Conservation (phyloP, 257 asterid genomes). For the Scutellaria minor region DNA sequence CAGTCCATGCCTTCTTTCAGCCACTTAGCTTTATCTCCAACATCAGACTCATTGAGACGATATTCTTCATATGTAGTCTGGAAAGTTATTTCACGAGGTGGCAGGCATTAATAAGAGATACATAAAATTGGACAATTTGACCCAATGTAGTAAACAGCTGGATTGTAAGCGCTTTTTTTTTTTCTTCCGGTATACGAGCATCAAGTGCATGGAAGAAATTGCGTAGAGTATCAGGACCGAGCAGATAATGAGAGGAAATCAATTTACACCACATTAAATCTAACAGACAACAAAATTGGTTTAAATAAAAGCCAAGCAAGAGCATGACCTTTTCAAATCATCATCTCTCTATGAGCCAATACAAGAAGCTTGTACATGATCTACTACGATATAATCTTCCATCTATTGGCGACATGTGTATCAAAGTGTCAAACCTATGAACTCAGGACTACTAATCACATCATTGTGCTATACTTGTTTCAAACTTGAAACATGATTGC, state of each 20-base stretch:
- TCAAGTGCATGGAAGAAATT: neutral
- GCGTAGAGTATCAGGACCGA: constrained; percentile 12
- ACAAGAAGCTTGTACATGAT: neutral
- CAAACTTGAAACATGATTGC: neutral
- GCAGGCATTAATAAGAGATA: neutral
- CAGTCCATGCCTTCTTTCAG: constrained; percentile 99
- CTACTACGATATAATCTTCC: neutral
- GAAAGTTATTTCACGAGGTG: constrained; percentile 37
- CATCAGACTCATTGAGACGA: constrained; percentile 84
- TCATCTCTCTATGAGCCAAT: constrained; percentile 11
- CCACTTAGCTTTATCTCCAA: constrained; percentile 92
- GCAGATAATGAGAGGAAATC: constrained; percentile 23
- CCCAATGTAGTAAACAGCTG: constrained; percentile 16
- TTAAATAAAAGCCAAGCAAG: constrained; percentile 22
- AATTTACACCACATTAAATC: neutral
- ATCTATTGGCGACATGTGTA: neutral
- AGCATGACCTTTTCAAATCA: neutral
- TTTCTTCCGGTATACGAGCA: neutral
- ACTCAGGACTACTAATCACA: neutral
- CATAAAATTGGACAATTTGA: constrained; percentile 18
- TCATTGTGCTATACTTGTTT: neutral
- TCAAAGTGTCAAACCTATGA: neutral
- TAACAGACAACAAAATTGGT: constrained; percentile 8
- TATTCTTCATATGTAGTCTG: constrained; percentile 85
- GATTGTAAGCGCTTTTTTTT: neutral